Evolutionary conservation across 163 green algal species (phyloP).

Genomic region (Scenedesmus sp.): DNA sequence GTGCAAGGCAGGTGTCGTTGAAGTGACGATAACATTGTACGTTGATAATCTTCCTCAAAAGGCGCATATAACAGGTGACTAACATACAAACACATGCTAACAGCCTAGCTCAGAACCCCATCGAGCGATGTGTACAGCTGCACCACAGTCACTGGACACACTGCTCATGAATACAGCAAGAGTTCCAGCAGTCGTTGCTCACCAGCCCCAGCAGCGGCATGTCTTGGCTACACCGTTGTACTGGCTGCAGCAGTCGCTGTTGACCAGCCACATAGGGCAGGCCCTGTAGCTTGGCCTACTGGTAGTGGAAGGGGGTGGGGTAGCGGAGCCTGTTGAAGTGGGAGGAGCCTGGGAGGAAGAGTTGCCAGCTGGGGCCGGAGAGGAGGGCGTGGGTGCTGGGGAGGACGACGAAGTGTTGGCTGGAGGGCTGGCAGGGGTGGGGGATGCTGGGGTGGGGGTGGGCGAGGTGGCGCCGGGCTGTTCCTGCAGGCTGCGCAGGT

Average conservation of each 20-base stretch:
- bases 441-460: neutral
- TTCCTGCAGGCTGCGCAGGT: constrained; percentile 18
- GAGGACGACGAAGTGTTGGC: neutral
- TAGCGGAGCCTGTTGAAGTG: neutral
- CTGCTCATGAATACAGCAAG: too few relatives aligned
- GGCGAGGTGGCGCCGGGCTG: neutral
- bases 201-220: constrained; percentile 24
- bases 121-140: too few relatives aligned
- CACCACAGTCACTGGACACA: too few relatives aligned
- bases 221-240: neutral
- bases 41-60: too few relatives aligned
- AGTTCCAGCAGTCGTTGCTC: neutral
- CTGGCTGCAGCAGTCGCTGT: constrained; percentile 3
- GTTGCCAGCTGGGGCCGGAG: neutral
- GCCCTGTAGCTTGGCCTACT: neutral
- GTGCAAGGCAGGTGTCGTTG: too few relatives aligned
- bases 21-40: too few relatives aligned
- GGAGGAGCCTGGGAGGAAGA: neutral
- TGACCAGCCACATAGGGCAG: constrained; percentile 4
- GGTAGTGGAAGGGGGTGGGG: neutral
- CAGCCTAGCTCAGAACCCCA: too few relatives aligned
- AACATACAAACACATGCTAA: too few relatives aligned
- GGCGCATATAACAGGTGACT: too few relatives aligned
- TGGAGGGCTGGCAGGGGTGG: neutral
- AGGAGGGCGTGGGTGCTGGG: neutral